phyloP scores from a whole-genome alignment of 768 basidiomycete genomes.

The Leucosporidium yakuticum region DNA sequence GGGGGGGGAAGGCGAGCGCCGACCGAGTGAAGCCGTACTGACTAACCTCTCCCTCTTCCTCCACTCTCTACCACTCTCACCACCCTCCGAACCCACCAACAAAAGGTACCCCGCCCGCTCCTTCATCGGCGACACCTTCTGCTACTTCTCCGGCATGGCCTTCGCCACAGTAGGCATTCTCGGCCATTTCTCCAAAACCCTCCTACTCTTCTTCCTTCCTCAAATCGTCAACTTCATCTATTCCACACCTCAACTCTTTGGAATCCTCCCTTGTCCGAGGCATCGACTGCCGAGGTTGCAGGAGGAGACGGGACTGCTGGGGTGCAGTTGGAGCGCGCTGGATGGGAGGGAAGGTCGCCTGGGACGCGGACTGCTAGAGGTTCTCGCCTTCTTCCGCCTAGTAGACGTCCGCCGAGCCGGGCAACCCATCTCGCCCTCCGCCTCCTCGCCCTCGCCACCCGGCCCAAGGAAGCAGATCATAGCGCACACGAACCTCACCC shows the following conservation, averaged over 20 bases:
- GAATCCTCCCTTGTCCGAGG: constrained; percentile 84
- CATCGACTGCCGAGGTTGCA: constrained; percentile 91
- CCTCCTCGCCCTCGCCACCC: too few species aligned
- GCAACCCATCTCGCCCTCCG: too few species aligned
- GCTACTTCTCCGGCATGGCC: constrained; percentile 97
- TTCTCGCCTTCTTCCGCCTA: constrained; percentile 63
- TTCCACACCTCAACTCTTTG: constrained; percentile 90
- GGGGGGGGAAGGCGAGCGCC: not conserved
- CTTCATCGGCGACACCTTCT: constrained; percentile 94
- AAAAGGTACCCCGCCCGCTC: constrained; percentile 88
- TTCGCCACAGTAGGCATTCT: constrained; percentile 97
- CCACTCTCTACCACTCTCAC: not conserved
- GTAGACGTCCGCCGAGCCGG: constrained; percentile 48
- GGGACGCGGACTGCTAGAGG: constrained; percentile 57
- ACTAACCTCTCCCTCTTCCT: not conserved
- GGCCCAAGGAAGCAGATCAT: constrained; percentile 51
- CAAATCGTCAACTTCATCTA: constrained; percentile 97
- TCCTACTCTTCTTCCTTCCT: constrained; percentile 92
- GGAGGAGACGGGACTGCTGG: constrained; percentile 62
- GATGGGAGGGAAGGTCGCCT: constrained; percentile 32
- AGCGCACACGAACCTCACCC: constrained; percentile 80
- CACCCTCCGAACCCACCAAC: not conserved
- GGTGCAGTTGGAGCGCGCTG: constrained; percentile 47
- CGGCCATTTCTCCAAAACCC: constrained; percentile 93
- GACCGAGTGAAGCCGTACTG: too few species aligned